These are phyloP conservation scores for Trapa incisa DNA, from an alignment of 345 rosid species.

Conservation along the genomic window DNA sequence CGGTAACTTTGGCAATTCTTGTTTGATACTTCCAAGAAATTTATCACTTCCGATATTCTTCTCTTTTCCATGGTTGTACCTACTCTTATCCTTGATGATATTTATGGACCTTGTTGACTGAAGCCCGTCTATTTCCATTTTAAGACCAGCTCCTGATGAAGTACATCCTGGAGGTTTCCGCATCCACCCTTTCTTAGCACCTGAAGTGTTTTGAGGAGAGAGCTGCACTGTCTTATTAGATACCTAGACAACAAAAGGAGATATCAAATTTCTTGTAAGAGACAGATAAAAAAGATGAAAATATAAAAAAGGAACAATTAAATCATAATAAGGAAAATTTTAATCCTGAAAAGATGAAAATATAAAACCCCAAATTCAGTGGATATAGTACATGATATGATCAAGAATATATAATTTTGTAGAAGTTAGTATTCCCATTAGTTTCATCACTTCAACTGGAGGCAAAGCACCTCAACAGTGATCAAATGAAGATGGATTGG, in stretches of 20 bases:
- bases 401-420: no score
- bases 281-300: background rate
- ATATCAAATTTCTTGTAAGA: background rate
- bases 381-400: no score
- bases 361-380: background rate
- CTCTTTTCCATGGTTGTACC: background rate
- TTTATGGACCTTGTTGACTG: background rate
- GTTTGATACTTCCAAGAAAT: background rate
- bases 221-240: background rate
- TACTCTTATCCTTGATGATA: background rate
- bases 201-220: background rate
- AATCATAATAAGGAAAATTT: background rate
- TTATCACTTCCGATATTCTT: background rate
- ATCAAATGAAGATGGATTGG: background rate
- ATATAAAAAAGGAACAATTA: background rate
- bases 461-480: background rate
- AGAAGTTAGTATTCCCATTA: no score
- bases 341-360: background rate
- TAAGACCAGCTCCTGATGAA: background rate
- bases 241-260: background rate
- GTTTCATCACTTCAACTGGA: background rate
- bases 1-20: background rate
- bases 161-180: conserved; percentile 1
- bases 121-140: background rate
- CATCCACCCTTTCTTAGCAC: background rate